Evolutionary conservation across 1,284 basidiomycete species (phyloP).

Genomic region (Rhodotorula sp.): DNA sequence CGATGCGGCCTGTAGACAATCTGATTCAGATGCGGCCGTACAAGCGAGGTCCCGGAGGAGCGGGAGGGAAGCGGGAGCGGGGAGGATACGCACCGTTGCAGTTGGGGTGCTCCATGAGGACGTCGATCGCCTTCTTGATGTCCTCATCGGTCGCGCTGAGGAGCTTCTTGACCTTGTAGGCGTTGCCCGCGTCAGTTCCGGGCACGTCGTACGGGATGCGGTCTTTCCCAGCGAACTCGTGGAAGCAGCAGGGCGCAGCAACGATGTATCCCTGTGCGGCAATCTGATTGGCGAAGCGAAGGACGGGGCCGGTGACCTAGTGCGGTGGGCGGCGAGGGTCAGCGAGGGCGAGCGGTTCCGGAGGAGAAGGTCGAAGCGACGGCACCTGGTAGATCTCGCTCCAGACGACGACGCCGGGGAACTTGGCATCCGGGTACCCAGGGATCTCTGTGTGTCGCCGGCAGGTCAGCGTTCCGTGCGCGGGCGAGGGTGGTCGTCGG

Average conservation of each 20-base stretch:
- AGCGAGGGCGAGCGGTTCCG: conserved; percentile 44
- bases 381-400: conserved; percentile 55
- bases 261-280: conserved; percentile 80
- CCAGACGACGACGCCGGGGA: conserved; percentile 57
- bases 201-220: conserved; percentile 81
- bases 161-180: conserved; percentile 63
- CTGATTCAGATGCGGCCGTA: not conserved
- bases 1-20: conserved; percentile 65
- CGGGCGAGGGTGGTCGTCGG: not conserved
- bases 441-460: conserved; percentile 54
- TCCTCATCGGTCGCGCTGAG: conserved; percentile 38
- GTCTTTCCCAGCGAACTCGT: conserved; percentile 82
- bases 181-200: conserved; percentile 76
- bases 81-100: conserved; percentile 62
- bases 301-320: conserved; percentile 69
- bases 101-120: conserved; percentile 53
- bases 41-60: no score
- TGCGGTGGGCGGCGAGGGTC: conserved; percentile 12
- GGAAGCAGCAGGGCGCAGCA: conserved; percentile 73
- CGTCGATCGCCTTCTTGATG: conserved; percentile 47
- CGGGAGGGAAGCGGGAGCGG: not conserved
- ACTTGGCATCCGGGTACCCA: conserved; percentile 75
- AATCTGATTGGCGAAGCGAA: conserved; percentile 86
- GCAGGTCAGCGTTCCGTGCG: not conserved
- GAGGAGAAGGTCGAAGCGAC: conserved; percentile 36